phyloP scores from a whole-genome alignment of 2,329 filamentous ascomycete genomes.

The Verticillium nubilum region DNA sequence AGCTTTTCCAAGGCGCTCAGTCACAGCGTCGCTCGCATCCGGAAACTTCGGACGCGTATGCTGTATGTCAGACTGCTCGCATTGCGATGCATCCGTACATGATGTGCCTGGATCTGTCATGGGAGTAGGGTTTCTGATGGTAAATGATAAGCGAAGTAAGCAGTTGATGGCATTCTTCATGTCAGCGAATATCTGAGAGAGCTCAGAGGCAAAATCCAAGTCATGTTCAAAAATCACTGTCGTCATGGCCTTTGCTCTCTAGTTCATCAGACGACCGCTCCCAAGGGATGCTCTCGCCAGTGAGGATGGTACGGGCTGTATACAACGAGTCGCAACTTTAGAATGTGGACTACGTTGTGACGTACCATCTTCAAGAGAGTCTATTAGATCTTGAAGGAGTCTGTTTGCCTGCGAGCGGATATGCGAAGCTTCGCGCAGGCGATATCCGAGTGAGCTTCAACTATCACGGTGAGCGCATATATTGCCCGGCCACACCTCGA shows the following conservation, averaged over 20 bases:
- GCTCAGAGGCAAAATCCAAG: constrained; percentile 8
- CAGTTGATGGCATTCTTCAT: constrained; percentile 21
- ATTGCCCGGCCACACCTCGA: constrained; percentile 17
- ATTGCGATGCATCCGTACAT: constrained; percentile 14
- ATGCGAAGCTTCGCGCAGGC: constrained; percentile 14
- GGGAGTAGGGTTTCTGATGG: constrained; percentile 29
- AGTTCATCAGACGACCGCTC: not conserved
- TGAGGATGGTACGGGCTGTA: not conserved
- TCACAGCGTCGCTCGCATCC: constrained; percentile 4
- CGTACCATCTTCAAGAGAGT: constrained; percentile 3
- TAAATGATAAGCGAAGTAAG: constrained; percentile 28
- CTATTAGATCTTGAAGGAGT: constrained; percentile 14
- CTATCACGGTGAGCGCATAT: constrained; percentile 12
- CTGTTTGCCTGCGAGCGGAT: constrained; percentile 13
- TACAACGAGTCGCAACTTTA: constrained; percentile 3
- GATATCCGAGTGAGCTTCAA: constrained; percentile 11
- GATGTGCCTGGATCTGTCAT: constrained; percentile 22
- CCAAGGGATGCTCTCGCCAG: not conserved
- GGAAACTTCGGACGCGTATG: constrained; percentile 26
- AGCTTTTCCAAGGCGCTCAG: constrained; percentile 21
- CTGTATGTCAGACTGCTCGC: constrained; percentile 19
- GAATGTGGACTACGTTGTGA: not conserved
- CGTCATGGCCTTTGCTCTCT: not conserved
- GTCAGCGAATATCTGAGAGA: constrained; percentile 12
- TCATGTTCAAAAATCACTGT: constrained; percentile 1